phyloP scores from a whole-genome alignment of 2,329 filamentous ascomycete genomes.

The Mycogone perniciosa region DNA sequence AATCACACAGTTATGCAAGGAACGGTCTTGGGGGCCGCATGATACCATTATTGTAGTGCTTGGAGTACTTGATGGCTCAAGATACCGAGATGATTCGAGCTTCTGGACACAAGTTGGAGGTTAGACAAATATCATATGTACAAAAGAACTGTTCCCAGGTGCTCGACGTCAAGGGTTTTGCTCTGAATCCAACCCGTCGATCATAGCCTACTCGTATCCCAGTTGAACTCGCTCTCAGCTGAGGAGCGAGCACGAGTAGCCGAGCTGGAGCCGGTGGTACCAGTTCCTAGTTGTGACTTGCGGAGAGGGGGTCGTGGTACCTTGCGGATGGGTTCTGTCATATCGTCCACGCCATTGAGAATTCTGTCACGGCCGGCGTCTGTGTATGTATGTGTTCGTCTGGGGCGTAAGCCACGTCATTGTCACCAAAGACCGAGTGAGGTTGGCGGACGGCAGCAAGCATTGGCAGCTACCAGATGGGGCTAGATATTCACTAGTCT shows the following conservation, averaged over 20 bases:
- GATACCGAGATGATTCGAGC: no score
- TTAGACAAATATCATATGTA: no score
- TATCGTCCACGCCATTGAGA: not conserved
- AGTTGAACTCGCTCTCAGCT: not conserved
- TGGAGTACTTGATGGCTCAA: no score
- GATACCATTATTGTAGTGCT: no score
- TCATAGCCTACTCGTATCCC: not conserved
- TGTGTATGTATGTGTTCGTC: not conserved
- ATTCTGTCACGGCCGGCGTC: not conserved
- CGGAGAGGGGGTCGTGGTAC: conserved; percentile 1
- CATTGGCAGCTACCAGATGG: not conserved
- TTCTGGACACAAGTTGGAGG: no score
- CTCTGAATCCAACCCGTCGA: not conserved
- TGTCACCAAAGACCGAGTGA: not conserved
- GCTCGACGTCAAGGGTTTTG: no score
- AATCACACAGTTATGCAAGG: not conserved
- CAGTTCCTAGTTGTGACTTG: conserved; percentile 6
- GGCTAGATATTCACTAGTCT: not conserved
- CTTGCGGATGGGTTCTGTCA: not conserved
- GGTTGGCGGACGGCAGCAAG: not conserved
- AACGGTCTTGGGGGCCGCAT: not conserved
- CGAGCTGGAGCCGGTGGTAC: not conserved
- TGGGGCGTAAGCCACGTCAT: not conserved
- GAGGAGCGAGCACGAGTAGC: not conserved
- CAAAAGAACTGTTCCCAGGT: no score